Base-by-base conservation (phyloP, 495 filamentous ascomycete species). In the Penicillium macrosclerotiorum region DNA sequence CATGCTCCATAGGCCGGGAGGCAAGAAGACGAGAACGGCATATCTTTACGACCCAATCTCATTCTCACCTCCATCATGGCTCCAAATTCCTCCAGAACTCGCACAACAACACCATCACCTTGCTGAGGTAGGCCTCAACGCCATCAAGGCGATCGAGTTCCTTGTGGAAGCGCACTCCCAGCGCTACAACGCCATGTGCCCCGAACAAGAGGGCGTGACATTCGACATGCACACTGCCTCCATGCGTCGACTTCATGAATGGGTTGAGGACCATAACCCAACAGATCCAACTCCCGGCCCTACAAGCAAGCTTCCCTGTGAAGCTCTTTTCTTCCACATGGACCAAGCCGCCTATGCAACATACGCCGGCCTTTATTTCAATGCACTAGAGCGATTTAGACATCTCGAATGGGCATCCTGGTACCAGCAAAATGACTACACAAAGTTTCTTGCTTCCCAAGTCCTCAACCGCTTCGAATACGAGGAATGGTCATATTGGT, bases 401-500 rank as follows among this genome's bases (percentile, higher is more conserved):
- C 14, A 18, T 2, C 16, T 31, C 19, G 27, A 31, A 8, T 34
- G 16, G 12, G 3, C 19, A 6, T 18, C 13, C n/a, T 44, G 18
- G 13, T 8, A 32, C 5, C 30, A 35, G 19, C 3, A 19, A 1
- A 43, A 32, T n/a, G 13, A 14, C 12, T 4, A 29, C 3, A 22
- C 38, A 11, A 30, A 17, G 12, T 13, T 25, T 17, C 18, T 4
- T 1, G 42, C 48, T 1, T 9, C 22, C 14, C 48, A 22, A 3
- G n/a, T 25, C 3, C n/a, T 45, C 26, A 19, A 14, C 1, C 26
- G 51, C 8, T 20, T 41, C 37, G 43, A 59, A 4, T 52, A 49
- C 14, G 20, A 24, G 1, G 42, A 59, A 36, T 65, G 56, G 59
- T 38, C 43, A 9, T 8, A 35, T 19, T 69, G 58, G 51, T 69